Conservation (phyloP, 495 filamentous ascomycete species). For the Aspergillus indologenus region DNA sequence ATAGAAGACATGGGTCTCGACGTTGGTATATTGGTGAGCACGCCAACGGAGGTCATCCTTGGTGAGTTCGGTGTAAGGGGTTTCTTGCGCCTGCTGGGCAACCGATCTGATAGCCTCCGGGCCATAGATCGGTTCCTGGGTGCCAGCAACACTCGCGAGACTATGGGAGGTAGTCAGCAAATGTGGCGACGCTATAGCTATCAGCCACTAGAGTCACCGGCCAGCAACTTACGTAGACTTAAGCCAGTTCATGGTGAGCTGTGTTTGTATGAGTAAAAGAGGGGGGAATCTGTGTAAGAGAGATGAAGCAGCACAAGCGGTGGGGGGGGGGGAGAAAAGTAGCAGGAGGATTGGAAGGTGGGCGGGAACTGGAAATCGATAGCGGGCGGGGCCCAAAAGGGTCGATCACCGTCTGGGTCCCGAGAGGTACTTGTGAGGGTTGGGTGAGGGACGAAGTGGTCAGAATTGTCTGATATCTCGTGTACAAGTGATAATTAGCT, state of each 20-base stretch:
- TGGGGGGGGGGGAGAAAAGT: conserved; percentile 19
- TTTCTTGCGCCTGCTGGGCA: conserved; percentile 70
- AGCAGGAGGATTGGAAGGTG: conserved; percentile 2
- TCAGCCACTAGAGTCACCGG: conserved; percentile 11
- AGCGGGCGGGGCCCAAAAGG: conserved; percentile 34
- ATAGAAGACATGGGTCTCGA: conserved; percentile 98
- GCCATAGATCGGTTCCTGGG: conserved; percentile 94
- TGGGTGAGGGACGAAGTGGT: neutral
- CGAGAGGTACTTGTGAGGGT: neutral
- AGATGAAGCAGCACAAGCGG: conserved; percentile 19
- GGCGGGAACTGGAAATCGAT: conserved; percentile 22
- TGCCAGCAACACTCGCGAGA: conserved; percentile 88
- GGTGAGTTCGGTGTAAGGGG: conserved; percentile 74
- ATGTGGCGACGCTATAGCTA: neutral
- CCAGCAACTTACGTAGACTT: conserved; percentile 61
- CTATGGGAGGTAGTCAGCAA: conserved; percentile 45
- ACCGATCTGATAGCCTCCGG: conserved; percentile 84
- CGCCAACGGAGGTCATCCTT: conserved; percentile 80
- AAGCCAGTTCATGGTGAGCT: conserved; percentile 62
- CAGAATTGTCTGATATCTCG: neutral
- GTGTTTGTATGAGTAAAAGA: neutral
- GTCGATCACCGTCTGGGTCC: conserved; percentile 3
- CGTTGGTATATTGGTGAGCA: conserved; percentile 75
- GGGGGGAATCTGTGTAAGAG: conserved; percentile 7
- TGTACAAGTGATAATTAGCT: neutral